Base-by-base conservation (phyloP, 2,329 filamentous ascomycete genomes). In the Hypoxylon sp. region DNA sequence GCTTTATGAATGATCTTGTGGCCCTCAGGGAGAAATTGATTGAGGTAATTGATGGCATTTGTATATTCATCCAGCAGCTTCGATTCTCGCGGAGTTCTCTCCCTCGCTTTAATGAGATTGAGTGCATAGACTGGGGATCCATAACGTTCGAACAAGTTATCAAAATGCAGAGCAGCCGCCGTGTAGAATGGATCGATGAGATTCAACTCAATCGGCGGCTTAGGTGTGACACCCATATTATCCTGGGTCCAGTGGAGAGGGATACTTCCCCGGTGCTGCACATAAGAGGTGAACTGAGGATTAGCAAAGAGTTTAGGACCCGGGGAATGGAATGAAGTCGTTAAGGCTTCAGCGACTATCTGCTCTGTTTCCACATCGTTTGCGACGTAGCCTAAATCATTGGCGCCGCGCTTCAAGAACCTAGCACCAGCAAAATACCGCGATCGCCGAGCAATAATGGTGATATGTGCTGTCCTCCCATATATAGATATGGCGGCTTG, bases 331-430 rank as follows among this genome's bases (percentile, higher is more conserved):
- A 99, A 98, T 0, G 96, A 98, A 0, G 96, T 99, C 0, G 94
- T 98, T 55, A 95, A 84, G 74, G 94, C 93, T 77, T 99, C 96
- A 0, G 94, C 96, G 4, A 99, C 94, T 67, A 99, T 98, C 79
- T 99, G 96, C 80, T 99, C 96, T 0, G 96, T 98, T 81, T 99
- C 97, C 24, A 99, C 96, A 80, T 99, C 97, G 77, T 99, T 99
- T 57, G 96, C 97, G 60, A 99, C 96, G 78, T 97, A 97, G 13
- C 96, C 95, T 62, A 94, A 79, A 78, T 99, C 96, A 75, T 99
- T 99, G 52, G 94, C 92, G 32, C 96, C 96, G 64, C 96, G 90
- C 80, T 99, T 99, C 58, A 99, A 82, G 73, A 98, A 99, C 2
- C 96, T 88, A 39, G 96, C 96, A 29, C 96, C 96, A 2, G 96